Base-by-base conservation (phyloP, 2,329 filamentous ascomycete genomes). In the Beauveria asiatica region DNA sequence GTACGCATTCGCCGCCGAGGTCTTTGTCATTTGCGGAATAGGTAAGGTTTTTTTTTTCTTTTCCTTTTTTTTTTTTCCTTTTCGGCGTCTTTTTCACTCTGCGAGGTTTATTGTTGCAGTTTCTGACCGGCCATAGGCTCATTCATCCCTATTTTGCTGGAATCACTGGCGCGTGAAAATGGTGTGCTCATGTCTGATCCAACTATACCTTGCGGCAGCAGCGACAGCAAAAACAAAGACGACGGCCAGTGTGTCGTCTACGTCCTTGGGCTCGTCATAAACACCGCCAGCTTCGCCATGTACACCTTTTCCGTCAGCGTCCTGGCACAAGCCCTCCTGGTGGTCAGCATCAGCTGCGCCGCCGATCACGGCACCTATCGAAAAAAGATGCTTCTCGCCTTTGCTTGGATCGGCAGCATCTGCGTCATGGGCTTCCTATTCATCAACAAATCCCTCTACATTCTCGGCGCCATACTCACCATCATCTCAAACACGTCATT, bases 221-320 rank as follows among this genome's bases (percentile, higher is more conserved):
- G 81, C 63, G 83, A 85, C 67, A 78, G 75, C 64, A 82, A 81
- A 59, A 70, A 69, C 41, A 72, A 76, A 59, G 75, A 78, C 65
- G 77, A 78, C 46, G 80, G 80, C 53, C 90, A 95, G 71, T 99
- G 94, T 70, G 79, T 97, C 62, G 85, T 97, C 62, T 84, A 87
- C 64, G 78, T 97, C 5, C 76, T 96, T 25, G 93, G 93, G 6
- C 73, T 89, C 62, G 87, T 96, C 68, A 87, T 99, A 75, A 97
- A 97, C 74, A 97, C 93, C 1, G 92, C 93, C 41, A 95, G 90
- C 73, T 97, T 97, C 73, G 93, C 92, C 71, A 96, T 97, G 91
- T 97, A 97, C 75, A 97, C 92, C 2, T 99, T 99, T 74, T 96
- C 92, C 61, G 79, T 95, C 68, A 95, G 90, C 70, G 94, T 99